Conservation (phyloP, 2,329 filamentous ascomycete genomes). For the Talaromyces piceae region DNA sequence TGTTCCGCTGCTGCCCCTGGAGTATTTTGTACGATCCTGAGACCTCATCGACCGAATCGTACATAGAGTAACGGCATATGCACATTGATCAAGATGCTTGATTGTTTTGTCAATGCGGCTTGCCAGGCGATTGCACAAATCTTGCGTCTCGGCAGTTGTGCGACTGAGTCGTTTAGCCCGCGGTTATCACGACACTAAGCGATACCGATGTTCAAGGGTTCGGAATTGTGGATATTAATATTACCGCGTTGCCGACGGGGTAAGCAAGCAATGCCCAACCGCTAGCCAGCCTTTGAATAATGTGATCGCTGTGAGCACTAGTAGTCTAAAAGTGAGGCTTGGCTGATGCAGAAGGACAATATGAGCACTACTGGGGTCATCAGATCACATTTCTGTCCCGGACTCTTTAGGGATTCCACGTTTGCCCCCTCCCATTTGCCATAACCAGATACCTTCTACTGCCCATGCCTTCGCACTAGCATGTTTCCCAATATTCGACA, state of each 20-base stretch:
- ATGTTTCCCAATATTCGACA: conserved; percentile 46
- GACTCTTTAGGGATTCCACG: conserved; percentile 24
- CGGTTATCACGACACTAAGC: neutral
- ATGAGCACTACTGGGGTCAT: neutral
- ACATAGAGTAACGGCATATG: neutral
- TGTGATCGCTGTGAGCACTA: neutral
- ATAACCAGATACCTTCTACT: conserved; percentile 82
- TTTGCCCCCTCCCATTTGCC: conserved; percentile 60
- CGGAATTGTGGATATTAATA: too few species aligned
- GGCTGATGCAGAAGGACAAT: neutral
- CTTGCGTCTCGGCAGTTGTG: neutral
- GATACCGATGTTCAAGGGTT: neutral
- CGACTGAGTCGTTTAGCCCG: neutral
- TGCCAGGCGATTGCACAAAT: neutral
- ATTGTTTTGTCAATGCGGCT: neutral
- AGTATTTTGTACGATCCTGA: neutral
- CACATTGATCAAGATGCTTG: neutral
- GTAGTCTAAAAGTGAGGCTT: neutral
- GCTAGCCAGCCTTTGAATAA: too few species aligned
- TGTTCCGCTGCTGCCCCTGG: neutral
- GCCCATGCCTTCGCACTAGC: conserved; percentile 76
- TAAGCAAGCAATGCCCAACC: too few species aligned
- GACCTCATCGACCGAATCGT: neutral
- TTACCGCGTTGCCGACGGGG: too few species aligned
- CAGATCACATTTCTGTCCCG: neutral